Evolutionary conservation across 352 stramenopile species (phyloP).

Genomic region (Globisporangium cederbergense): DNA sequence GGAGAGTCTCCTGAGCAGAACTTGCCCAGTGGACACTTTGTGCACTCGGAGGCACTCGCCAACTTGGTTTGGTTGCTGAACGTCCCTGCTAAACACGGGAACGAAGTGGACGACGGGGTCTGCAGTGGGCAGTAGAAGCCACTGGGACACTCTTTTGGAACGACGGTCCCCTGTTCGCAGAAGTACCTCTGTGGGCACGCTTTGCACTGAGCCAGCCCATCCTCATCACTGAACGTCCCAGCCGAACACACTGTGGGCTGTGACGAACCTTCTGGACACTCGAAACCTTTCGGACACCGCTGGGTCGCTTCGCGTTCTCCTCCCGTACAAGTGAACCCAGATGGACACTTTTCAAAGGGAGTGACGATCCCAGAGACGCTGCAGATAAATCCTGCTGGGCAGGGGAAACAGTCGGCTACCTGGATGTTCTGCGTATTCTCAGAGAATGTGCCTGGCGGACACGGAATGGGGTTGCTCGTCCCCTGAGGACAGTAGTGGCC

Average conservation of each 20-base stretch:
- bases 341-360: conserved; percentile 45
- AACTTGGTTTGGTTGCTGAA: conserved; percentile 52
- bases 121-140: conserved; percentile 78
- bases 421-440: conserved; percentile 59
- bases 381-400: conserved; percentile 59
- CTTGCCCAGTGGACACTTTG: conserved; percentile 54
- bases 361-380: conserved; percentile 43
- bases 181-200: conserved; percentile 72
- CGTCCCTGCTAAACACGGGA: conserved; percentile 53
- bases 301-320: conserved; percentile 49
- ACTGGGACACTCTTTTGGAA: conserved; percentile 46
- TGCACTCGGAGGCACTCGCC: conserved; percentile 38
- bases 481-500: conserved; percentile 79
- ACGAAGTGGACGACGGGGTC: conserved; percentile 43
- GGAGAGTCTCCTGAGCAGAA: conserved; percentile 72
- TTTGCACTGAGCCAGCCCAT: conserved; percentile 55
- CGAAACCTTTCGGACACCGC: conserved; percentile 60
- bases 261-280: conserved; percentile 66
- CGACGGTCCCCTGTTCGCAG: conserved; percentile 43
- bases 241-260: conserved; percentile 50
- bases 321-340: conserved; percentile 59
- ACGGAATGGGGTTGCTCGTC: conserved; percentile 80
- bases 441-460: conserved; percentile 68
- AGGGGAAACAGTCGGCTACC: conserved; percentile 62
- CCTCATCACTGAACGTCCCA: conserved; percentile 64